Percentiles rank a stretch among this genome's conserved stretches.
These are phyloP conservation scores for Chondrus crispus DNA, from an alignment of 23 red algal species.

Conservation along the genomic window DNA sequence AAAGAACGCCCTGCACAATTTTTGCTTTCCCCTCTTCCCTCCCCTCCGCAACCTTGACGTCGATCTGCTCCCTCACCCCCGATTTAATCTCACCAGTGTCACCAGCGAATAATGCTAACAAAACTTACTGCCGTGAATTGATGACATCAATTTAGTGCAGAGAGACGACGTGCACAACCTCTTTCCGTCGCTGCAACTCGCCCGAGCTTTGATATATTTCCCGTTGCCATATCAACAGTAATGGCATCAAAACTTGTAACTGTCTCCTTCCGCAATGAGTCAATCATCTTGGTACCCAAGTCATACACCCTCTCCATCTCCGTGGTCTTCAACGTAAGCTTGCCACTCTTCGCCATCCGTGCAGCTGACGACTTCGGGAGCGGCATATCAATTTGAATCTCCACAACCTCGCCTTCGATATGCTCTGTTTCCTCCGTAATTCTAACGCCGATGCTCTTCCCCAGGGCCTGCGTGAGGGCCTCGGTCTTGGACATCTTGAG, in stretches of 20 bases:
- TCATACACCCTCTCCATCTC: conserved; percentile 99
- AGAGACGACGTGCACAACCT: conserved; percentile 86
- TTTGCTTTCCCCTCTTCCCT: conserved; percentile 86
- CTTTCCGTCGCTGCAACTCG: conserved; percentile 84
- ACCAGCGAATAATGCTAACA: conserved; percentile 91
- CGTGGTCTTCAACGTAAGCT: conserved; percentile 94
- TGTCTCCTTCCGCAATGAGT: conserved; percentile 71
- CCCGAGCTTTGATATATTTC: conserved; percentile 88
- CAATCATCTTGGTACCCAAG: conserved; percentile 88
- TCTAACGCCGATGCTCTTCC: conserved; percentile 80
- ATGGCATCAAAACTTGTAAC: conserved; percentile 82
- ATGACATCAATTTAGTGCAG: conserved; percentile 98
- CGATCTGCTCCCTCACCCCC: conserved; percentile 88
- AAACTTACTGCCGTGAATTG: conserved; percentile 94
- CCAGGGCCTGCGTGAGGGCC: conserved; percentile 81
- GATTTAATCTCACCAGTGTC: conserved; percentile 97
- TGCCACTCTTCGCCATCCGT: conserved; percentile 57
- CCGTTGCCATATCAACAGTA: conserved; percentile 90
- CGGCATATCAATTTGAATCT: conserved; percentile 82
- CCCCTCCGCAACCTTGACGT: conserved; percentile 77
- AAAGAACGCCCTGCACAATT: conserved; percentile 87
- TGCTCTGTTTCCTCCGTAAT: conserved; percentile 95
- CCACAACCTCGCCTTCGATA: conserved; percentile 97
- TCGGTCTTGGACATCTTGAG: conserved; percentile 94
- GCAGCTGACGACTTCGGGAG: conserved; percentile 29